These are phyloP conservation scores for Phytophthora pistaciae DNA, from an alignment of 352 stramenopile species.

Conservation along the genomic window DNA sequence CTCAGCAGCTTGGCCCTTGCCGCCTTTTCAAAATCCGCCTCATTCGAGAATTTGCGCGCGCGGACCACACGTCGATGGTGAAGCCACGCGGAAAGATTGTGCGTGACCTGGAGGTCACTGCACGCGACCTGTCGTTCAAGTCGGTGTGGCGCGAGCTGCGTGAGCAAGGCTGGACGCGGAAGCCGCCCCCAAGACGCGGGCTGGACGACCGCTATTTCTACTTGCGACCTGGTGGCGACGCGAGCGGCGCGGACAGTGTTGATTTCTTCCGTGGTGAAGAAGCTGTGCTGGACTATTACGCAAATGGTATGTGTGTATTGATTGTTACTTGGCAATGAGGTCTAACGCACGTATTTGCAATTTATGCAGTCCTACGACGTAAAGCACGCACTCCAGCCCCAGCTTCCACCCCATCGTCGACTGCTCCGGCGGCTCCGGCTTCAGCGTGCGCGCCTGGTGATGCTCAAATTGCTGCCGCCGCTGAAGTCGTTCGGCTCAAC, in stretches of 20 bases:
- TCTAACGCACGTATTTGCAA: neutral
- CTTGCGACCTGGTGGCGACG: neutral
- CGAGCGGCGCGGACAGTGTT: neutral
- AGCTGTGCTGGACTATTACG: slow-evolving; percentile 14
- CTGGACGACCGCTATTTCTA: slow-evolving; percentile 15
- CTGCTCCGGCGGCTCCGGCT: neutral
- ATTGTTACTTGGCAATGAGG: neutral
- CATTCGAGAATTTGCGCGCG: too few relatives aligned
- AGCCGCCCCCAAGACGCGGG: slow-evolving; percentile 2
- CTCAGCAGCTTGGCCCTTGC: too few relatives aligned
- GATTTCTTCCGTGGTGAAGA: slow-evolving; percentile 13
- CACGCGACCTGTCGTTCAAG: neutral
- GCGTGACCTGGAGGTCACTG: slow-evolving; percentile 2
- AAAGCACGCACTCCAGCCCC: neutral
- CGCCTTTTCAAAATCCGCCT: too few relatives aligned
- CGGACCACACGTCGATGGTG: neutral
- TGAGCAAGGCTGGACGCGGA: slow-evolving; percentile 7
- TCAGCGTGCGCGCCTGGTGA: neutral
- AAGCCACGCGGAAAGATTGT: neutral
- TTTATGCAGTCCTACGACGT: neutral
- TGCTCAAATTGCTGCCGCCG: slow-evolving; percentile 12
- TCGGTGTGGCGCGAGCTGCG: slow-evolving; percentile 12
- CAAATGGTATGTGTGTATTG: slow-evolving; percentile 5
- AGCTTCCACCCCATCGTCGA: neutral
- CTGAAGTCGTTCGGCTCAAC: slow-evolving; percentile 2